Conservation (phyloP, 2,329 filamentous ascomycete genomes). For the Metarhizium brunneum region DNA sequence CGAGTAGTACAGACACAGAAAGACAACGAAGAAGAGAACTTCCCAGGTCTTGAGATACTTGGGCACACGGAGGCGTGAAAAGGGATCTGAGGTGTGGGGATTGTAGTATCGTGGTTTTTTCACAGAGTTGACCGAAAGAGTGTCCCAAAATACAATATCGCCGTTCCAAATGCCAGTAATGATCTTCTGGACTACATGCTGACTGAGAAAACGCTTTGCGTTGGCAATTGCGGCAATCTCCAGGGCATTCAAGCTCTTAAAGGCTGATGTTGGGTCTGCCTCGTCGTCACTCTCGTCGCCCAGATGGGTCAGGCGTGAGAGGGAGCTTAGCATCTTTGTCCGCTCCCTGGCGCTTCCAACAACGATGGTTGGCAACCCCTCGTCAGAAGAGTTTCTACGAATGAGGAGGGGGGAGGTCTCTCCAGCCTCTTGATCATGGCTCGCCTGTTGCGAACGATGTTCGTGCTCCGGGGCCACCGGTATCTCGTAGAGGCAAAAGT, state of each 20-base stretch:
- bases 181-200: slow-evolving; percentile 72
- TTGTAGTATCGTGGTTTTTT: slow-evolving; percentile 76
- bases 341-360: slow-evolving; percentile 34
- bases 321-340: slow-evolving; percentile 40
- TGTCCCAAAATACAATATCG: slow-evolving; percentile 81
- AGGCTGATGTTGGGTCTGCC: slow-evolving; percentile 59
- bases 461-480: slow-evolving; percentile 31
- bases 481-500: slow-evolving; percentile 66
- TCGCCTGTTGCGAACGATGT: slow-evolving; percentile 4
- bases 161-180: slow-evolving; percentile 80
- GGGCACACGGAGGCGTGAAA: slow-evolving; percentile 67
- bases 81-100: slow-evolving; percentile 55
- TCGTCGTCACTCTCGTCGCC: slow-evolving; percentile 31
- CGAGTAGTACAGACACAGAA: slow-evolving; percentile 75
- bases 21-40: slow-evolving; percentile 68
- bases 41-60: slow-evolving; percentile 81
- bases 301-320: slow-evolving; percentile 42
- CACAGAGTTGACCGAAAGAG: slow-evolving; percentile 58
- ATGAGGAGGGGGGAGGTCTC: slow-evolving; percentile 39
- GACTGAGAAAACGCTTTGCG: slow-evolving; percentile 77
- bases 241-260: slow-evolving; percentile 73
- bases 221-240: slow-evolving; percentile 77
- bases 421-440: slow-evolving; percentile 31
- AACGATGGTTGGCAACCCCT: slow-evolving; percentile 13
- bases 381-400: slow-evolving; percentile 17